Base-by-base conservation (phyloP, 2,329 filamentous ascomycete species). In the Dactylellina drechsleri region DNA sequence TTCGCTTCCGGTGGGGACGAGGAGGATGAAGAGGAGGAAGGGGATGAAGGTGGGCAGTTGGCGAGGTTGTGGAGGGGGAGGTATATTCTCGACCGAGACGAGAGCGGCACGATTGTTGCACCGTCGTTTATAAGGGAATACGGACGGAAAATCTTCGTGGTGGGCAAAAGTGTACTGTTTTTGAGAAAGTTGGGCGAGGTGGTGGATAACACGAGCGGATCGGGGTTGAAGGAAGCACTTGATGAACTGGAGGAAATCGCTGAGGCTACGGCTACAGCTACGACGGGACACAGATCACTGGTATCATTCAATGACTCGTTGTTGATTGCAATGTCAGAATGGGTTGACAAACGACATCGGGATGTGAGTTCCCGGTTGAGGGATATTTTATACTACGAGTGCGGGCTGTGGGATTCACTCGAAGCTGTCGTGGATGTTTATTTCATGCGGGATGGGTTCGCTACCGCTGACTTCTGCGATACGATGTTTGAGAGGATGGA, bases 111-210 rank as follows among this genome's bases (percentile, higher is more conserved):
- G 1, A 81, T 93, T 0, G 88, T 90, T 78, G 89, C 90, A 0
- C 93, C 94, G 0, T 85, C 83, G 1, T 97, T 97, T 77, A 84
- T 97, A 3, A 87, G 89, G 45, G 86, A 89, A 1, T 87, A 89
- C 1, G 88, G 88, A 0, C 83, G 84, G 23, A 91, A 89, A 76
- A 92, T 97, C 43, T 94, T 97, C 79, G 92, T 90, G 0, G 90
- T 92, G 0, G 94, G 94, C 0, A 97, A 97, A 82, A 96, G 91
- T 78, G 89, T 95, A 66, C 88, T 95, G 0, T 90, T 97, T 52
- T 83, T 97, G n/a, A 90, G 89, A 74, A 87, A 90, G 56, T 84
- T 97, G 10, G 87, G 89, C 47, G 84, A 86, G 66, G 84, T 86
- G 73, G 81, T 83, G n/a, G 40, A 18, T 15, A 53, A 78, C 82